Conservation (phyloP, 148 eudicot genomes). For the Camellia sinensis region DNA sequence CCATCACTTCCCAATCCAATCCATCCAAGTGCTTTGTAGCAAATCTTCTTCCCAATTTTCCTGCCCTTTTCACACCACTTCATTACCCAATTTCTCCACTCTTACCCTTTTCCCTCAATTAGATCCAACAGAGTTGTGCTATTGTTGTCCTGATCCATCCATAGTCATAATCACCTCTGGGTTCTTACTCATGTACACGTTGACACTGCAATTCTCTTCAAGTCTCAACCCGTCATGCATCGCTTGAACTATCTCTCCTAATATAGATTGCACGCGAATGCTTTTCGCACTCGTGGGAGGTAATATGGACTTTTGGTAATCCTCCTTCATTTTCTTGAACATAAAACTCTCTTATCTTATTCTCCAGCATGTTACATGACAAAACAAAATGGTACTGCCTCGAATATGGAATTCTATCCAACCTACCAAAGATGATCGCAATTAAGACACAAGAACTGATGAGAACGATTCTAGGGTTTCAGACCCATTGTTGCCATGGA, state of each 20-base stretch:
- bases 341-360: background rate
- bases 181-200: background rate
- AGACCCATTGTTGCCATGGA: no score
- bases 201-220: background rate
- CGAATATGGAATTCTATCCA: conserved; percentile 26
- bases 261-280: background rate
- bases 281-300: conserved; percentile 12
- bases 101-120: no score
- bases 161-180: background rate
- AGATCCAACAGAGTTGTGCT: no score
- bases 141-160: no score
- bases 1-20: conserved; percentile 54
- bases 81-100: no score
- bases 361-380: conserved; percentile 8
- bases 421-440: background rate
- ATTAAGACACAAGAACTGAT: background rate
- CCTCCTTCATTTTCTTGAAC: background rate
- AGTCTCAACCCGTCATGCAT: conserved; percentile 15
- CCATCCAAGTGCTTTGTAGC: conserved; percentile 44
- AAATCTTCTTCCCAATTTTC: background rate
- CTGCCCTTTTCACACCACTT: no score
- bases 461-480: background rate
- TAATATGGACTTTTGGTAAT: background rate
- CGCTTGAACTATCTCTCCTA: conserved; percentile 4
- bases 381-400: conserved; percentile 20